Percentiles rank a stretch among this genome's conserved stretches.
Evolutionary conservation across 192 early-diverging fungal genomes (phyloP).

Genomic region (Backusella luteola): DNA sequence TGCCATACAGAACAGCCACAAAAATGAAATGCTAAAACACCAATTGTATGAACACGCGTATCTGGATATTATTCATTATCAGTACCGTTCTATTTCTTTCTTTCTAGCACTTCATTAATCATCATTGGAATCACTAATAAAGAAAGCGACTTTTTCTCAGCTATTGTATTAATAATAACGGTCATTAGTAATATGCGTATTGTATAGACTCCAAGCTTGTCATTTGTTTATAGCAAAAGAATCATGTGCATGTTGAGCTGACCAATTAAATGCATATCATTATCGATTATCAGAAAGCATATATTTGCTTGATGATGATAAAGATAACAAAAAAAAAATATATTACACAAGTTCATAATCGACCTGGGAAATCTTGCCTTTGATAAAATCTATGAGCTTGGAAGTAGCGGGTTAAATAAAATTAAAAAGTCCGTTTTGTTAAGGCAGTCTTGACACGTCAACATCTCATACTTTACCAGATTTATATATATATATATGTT

Average conservation of each 20-base stretch:
- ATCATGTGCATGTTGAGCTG: background rate
- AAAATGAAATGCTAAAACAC: background rate
- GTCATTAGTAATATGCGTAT: background rate
- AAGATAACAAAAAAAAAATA: background rate
- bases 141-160: background rate
- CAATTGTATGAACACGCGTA: background rate
- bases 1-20: background rate
- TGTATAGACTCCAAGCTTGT: background rate
- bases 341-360: conserved; percentile 1
- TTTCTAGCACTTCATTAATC: background rate
- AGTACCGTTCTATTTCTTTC: background rate
- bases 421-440: conserved; percentile 4
- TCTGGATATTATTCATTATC: background rate
- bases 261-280: background rate
- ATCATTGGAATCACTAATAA: background rate
- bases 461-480: background rate
- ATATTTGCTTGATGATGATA: background rate
- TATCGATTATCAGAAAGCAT: background rate
- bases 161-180: background rate
- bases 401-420: background rate
- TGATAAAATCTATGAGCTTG: conserved; percentile 6
- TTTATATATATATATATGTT: too few species aligned
- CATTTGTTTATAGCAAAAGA: background rate
- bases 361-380: background rate
- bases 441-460: background rate